Conservation (phyloP, 164 flowering plant genomes). For the Cinnamomum micranthum region DNA sequence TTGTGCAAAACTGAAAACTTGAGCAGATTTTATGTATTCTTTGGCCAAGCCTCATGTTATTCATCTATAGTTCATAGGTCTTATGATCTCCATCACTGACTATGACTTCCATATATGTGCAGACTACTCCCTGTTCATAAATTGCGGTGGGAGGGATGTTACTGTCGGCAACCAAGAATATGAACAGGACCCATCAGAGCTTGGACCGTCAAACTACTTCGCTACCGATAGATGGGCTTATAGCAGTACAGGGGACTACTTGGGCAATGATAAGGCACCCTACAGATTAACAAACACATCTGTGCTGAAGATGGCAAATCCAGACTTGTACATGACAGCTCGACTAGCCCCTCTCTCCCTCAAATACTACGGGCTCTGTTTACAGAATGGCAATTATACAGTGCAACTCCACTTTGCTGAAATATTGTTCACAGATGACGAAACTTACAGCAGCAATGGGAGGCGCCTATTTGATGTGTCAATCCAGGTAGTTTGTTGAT, state of each 20-base stretch:
- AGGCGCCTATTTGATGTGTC: constrained; percentile 14
- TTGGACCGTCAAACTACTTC: constrained; percentile 41
- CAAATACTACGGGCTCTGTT: constrained; percentile 10
- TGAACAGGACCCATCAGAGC: constrained; percentile 34
- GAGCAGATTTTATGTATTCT: not conserved
- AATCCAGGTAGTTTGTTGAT: constrained; percentile 4
- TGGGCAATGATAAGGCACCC: not conserved
- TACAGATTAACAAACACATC: constrained; percentile 2
- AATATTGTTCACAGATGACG: constrained; percentile 5
- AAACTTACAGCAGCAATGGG: constrained; percentile 6
- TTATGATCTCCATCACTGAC: not conserved
- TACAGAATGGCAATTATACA: constrained; percentile 8
- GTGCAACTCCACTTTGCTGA: constrained; percentile 18
- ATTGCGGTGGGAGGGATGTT: constrained; percentile 36
- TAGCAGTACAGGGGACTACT: constrained; percentile 13
- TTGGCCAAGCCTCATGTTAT: not conserved
- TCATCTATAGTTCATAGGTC: not conserved
- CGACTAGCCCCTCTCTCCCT: constrained; percentile 9
- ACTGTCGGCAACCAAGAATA: constrained; percentile 34
- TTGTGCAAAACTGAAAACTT: not conserved
- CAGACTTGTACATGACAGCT: constrained; percentile 12
- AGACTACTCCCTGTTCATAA: constrained; percentile 38
- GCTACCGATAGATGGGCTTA: constrained; percentile 13
- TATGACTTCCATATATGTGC: not conserved
- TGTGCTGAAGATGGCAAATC: constrained; percentile 1